Percentiles rank a stretch among this genome's conserved stretches.
Conservation (phyloP, 139 green algal species). For the Gonium pectorale region DNA sequence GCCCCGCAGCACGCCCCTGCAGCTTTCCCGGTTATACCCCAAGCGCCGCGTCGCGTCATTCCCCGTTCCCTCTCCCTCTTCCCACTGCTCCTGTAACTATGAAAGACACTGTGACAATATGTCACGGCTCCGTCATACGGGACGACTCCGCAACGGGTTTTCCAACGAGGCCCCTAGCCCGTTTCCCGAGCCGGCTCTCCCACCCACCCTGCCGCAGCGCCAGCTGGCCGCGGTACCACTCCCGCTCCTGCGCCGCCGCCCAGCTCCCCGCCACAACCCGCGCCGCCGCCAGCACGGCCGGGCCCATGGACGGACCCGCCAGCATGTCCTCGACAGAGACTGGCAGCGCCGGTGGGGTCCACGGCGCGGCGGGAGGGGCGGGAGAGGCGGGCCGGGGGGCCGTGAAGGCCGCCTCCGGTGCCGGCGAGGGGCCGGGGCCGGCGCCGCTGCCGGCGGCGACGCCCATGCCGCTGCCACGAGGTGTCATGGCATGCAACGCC, state of each 20-base stretch:
- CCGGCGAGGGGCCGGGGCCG: neutral
- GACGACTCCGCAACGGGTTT: too few species aligned
- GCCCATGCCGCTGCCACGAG: too few species aligned
- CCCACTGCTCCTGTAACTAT: too few species aligned
- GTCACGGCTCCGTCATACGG: too few species aligned
- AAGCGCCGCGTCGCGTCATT: too few species aligned
- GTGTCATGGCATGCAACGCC: too few species aligned
- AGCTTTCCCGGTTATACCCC: too few species aligned
- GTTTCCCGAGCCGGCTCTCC: neutral
- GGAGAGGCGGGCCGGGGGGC: neutral
- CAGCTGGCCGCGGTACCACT: slow-evolving; percentile 22
- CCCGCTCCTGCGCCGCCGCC: slow-evolving; percentile 18
- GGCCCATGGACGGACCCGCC: neutral
- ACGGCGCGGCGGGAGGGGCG: neutral
- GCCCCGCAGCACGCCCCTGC: too few species aligned
- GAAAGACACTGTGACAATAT: too few species aligned
- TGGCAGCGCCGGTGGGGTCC: neutral
- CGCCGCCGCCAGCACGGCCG: neutral
- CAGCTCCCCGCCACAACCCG: neutral
- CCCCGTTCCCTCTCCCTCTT: too few species aligned
- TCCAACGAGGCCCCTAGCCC: neutral
- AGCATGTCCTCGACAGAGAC: neutral
- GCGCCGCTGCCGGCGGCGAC: too few species aligned
- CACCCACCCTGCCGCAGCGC: neutral
- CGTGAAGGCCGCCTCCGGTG: neutral